Evolutionary conservation across 108 stramenopile species (phyloP).

Genomic region (Fragilaria crotonensis): DNA sequence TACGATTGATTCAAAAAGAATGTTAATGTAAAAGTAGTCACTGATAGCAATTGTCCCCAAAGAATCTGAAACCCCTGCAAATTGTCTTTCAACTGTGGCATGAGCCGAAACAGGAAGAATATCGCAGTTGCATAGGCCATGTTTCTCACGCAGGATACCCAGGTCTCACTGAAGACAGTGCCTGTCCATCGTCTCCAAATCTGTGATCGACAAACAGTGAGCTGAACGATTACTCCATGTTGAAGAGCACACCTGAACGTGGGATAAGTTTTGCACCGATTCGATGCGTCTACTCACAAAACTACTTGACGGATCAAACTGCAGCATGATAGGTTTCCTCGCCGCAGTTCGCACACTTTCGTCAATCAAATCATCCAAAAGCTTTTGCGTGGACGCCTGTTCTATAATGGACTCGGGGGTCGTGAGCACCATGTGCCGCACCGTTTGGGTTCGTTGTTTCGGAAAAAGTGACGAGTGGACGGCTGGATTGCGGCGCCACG

Average conservation of each 20-base stretch:
- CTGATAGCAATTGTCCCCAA: conserved; percentile 76
- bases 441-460: conserved; percentile 12
- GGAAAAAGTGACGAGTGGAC: neutral
- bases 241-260: too few species aligned
- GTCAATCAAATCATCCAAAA: conserved; percentile 78
- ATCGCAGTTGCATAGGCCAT: conserved; percentile 56
- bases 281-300: conserved; percentile 26
- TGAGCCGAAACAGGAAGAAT: conserved; percentile 26
- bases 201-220: neutral
- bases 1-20: conserved; percentile 91
- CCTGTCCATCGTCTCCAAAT: conserved; percentile 87
- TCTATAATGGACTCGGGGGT: conserved; percentile 83
- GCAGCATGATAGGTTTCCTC: conserved; percentile 76
- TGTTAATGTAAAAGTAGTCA: conserved; percentile 85
- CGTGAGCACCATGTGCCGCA: conserved; percentile 65
- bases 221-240: too few species aligned
- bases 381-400: conserved; percentile 79
- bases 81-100: conserved; percentile 18
- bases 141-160: conserved; percentile 58
- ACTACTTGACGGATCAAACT: conserved; percentile 76
- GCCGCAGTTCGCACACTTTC: conserved; percentile 71
- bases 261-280: neutral
- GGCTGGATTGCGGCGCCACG: neutral
- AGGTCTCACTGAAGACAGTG: conserved; percentile 82
- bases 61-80: conserved; percentile 63